Conservation (phyloP, 2,329 filamentous ascomycete species). For the Periconia macrospinosa region DNA sequence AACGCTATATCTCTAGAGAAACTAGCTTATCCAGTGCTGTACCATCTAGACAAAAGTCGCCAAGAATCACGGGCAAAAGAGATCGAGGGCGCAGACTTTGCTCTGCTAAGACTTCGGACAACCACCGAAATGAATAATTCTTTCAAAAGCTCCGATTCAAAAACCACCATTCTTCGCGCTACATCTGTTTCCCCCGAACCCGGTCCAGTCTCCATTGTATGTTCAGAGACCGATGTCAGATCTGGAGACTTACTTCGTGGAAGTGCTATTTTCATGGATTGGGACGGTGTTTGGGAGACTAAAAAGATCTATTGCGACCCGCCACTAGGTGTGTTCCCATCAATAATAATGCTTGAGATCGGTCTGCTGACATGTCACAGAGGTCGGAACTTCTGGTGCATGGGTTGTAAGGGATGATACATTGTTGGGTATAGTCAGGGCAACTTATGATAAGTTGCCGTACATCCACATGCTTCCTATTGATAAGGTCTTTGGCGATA, state of each 20-base stretch:
- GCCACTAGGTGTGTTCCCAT: constrained; percentile 4
- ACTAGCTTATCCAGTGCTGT: too few relatives aligned
- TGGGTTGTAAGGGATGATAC: constrained; percentile 9
- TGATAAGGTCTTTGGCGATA: constrained; percentile 4
- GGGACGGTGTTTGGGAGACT: constrained; percentile 6
- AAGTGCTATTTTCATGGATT: constrained; percentile 4
- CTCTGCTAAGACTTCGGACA: not conserved
- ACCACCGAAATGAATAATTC: not conserved
- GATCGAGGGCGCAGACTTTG: not conserved
- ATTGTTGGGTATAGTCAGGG: constrained; percentile 9
- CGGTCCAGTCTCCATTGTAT: constrained; percentile 6
- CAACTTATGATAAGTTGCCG: constrained; percentile 8
- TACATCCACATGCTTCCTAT: constrained; percentile 15
- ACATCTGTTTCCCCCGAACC: not conserved
- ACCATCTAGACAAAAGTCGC: not conserved
- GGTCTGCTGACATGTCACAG: not conserved
- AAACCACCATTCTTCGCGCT: not conserved
- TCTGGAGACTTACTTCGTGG: constrained; percentile 2
- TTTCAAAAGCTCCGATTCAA: not conserved
- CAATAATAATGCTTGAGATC: not conserved
- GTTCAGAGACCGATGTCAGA: constrained; percentile 1
- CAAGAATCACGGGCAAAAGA: not conserved
- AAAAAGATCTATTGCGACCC: constrained; percentile 8
- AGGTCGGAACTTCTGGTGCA: constrained; percentile 7
- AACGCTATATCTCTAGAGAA: too few relatives aligned